Percentiles rank a stretch among this genome's conserved stretches.
phyloP scores from a whole-genome alignment of 495 filamentous ascomycete species.

The Penicillium samsonianum region DNA sequence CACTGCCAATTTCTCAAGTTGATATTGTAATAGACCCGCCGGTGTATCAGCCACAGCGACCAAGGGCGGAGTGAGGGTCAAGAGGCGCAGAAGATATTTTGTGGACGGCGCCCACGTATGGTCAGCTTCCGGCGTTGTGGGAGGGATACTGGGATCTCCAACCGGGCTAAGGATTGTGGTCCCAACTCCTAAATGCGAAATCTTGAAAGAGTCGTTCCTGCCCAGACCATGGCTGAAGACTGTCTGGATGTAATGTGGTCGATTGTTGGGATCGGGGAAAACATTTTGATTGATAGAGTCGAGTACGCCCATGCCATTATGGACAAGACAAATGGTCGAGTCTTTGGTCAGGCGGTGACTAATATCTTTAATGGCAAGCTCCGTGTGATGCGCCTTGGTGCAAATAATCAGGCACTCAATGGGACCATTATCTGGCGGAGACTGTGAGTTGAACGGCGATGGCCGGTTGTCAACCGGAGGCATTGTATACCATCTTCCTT shows the following conservation, averaged over 20 bases:
- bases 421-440: constrained; percentile 36
- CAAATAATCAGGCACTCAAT: constrained; percentile 81
- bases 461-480: constrained; percentile 7
- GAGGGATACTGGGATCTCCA: constrained; percentile 23
- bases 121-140: constrained; percentile 21
- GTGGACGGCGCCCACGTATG: constrained; percentile 43
- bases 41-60: constrained; percentile 49
- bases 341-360: constrained; percentile 64
- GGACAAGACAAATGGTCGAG: constrained; percentile 77
- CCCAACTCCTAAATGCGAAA: constrained; percentile 63
- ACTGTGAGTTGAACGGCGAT: neutral
- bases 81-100: constrained; percentile 51
- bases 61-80: constrained; percentile 51
- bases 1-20: constrained; percentile 79
- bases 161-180: constrained; percentile 61
- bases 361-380: constrained; percentile 58
- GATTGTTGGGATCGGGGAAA: constrained; percentile 61
- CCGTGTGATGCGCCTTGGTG: constrained; percentile 57
- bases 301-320: constrained; percentile 79
- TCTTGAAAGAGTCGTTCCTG: constrained; percentile 55
- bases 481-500: constrained; percentile 22
- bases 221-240: constrained; percentile 68
- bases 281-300: constrained; percentile 68
- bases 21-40: constrained; percentile 49
- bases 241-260: constrained; percentile 76